Evolutionary conservation across 352 stramenopile species (phyloP).

Genomic region (Phytophthora cryptogea): DNA sequence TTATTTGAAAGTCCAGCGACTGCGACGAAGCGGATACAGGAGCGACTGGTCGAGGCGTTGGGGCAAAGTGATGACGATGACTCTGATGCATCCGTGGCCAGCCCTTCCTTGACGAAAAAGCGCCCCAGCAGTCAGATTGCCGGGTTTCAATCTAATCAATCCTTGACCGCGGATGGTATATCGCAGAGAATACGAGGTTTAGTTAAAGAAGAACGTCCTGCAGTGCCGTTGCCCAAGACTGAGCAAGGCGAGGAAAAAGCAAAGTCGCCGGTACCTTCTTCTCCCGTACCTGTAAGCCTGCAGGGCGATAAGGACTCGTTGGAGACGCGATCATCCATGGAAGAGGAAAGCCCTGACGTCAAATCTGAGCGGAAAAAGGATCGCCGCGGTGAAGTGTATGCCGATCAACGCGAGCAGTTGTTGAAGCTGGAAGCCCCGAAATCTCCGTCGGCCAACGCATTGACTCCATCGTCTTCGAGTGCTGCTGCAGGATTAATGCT

Average conservation of each 20-base stretch:
- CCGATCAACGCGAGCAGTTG: constrained; percentile 5
- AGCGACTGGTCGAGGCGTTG: constrained; percentile 53
- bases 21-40: constrained; percentile 51
- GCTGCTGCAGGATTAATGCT: constrained; percentile 9
- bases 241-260: constrained; percentile 2
- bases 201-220: constrained; percentile 12
- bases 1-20: constrained; percentile 53
- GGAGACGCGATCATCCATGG: constrained; percentile 22
- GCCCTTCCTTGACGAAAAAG: constrained; percentile 21
- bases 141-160: neutral
- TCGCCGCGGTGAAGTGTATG: neutral
- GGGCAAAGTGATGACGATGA: constrained; percentile 63
- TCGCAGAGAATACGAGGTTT: neutral
- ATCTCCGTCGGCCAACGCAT: constrained; percentile 21
- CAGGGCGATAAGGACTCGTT: constrained; percentile 25
- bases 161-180: neutral
- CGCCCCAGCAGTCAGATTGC: constrained; percentile 22
- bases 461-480: constrained; percentile 23
- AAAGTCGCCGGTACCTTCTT: constrained; percentile 20
- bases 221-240: neutral
- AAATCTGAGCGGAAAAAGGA: constrained; percentile 17
- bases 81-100: constrained; percentile 23
- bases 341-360: constrained; percentile 23
- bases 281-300: constrained; percentile 16
- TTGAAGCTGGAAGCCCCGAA: constrained; percentile 38